A percentile compares a stretch with the other conserved stretches of the same genome.
phyloP scores from a whole-genome alignment of 495 filamentous ascomycete genomes.

The Trichocladium antarcticum region DNA sequence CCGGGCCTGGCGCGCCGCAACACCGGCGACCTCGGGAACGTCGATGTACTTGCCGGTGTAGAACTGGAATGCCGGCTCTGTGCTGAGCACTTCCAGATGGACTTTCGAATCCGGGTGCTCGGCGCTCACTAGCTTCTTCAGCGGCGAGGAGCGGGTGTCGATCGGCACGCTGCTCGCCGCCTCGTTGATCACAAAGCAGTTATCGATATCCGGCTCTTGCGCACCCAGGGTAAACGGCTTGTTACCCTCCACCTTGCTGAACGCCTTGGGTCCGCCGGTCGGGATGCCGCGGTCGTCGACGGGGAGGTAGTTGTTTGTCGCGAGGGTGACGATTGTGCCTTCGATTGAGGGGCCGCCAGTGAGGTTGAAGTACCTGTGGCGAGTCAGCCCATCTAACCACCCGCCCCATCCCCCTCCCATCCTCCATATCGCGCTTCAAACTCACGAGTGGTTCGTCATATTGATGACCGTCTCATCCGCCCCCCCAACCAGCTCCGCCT shows the following conservation, averaged over 20 bases:
- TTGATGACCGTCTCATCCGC: slow-evolving; percentile 80
- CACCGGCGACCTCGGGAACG: slow-evolving; percentile 56
- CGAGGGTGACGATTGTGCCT: slow-evolving; percentile 62
- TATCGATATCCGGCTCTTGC: slow-evolving; percentile 64
- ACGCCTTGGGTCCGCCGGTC: slow-evolving; percentile 43
- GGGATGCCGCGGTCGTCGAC: slow-evolving; percentile 62
- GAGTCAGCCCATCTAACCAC: slow-evolving; percentile 1
- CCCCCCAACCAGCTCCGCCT: slow-evolving; percentile 67
- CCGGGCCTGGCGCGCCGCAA: slow-evolving; percentile 50
- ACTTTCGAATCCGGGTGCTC: slow-evolving; percentile 59
- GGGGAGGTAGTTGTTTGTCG: slow-evolving; percentile 61
- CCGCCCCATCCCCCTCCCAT: too few species aligned
- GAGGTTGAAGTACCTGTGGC: slow-evolving; percentile 81
- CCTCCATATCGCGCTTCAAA: too few species aligned
- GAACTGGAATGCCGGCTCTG: slow-evolving; percentile 93
- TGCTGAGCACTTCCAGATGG: slow-evolving; percentile 74
- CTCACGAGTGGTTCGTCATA: slow-evolving; percentile 89
- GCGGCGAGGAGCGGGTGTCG: slow-evolving; percentile 59
- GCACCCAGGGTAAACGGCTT: slow-evolving; percentile 57
- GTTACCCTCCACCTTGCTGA: slow-evolving; percentile 50
- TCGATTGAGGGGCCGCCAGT: slow-evolving; percentile 53
- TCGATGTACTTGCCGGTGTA: slow-evolving; percentile 81
- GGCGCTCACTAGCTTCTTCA: slow-evolving; percentile 55
- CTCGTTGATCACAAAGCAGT: slow-evolving; percentile 73
- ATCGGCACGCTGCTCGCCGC: slow-evolving; percentile 50